phyloP scores from a whole-genome alignment of 345 rosid species.

The Arabis hirsuta region DNA sequence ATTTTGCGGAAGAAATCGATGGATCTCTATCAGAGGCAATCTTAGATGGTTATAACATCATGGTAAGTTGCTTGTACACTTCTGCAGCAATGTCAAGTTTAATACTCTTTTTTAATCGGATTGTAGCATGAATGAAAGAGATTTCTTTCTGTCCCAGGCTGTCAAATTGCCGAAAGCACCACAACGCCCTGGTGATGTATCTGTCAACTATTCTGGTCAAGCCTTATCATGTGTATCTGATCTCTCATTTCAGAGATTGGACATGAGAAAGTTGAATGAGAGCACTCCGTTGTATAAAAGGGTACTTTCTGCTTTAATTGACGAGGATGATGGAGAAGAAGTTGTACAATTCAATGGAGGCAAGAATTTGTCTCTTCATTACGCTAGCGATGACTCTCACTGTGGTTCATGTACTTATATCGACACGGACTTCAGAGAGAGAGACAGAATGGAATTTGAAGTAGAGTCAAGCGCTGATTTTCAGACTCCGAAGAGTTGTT shows the following conservation, averaged over 20 bases:
- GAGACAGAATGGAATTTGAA: constrained; percentile 93
- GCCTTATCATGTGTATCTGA: constrained; percentile 48
- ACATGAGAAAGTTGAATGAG: constrained; percentile 61
- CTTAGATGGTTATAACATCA: constrained; percentile 49
- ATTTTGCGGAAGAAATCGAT: constrained; percentile 70
- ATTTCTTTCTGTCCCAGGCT: constrained; percentile 48
- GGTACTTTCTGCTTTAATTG: constrained; percentile 90
- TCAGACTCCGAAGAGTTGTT: constrained; percentile 65
- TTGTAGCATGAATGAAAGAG: constrained; percentile 17
- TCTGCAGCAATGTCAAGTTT: constrained; percentile 22
- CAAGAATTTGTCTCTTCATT: constrained; percentile 75
- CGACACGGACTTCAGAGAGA: constrained; percentile 79
- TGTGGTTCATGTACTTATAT: constrained; percentile 91
- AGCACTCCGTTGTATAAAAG: constrained; percentile 79
- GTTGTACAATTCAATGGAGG: constrained; percentile 61
- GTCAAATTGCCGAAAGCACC: constrained; percentile 48
- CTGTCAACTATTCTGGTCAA: constrained; percentile 48
- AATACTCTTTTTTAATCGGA: constrained; percentile 26
- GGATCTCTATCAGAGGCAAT: constrained; percentile 68
- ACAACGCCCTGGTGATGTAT: constrained; percentile 49
- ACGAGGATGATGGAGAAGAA: constrained; percentile 91
- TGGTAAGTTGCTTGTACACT: constrained; percentile 52
- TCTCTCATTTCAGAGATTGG: constrained; percentile 54
- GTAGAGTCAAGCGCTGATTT: constrained; percentile 79
- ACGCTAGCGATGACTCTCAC: constrained; percentile 95